These are phyloP conservation scores for Bipolaris gigantea DNA, from an alignment of 2,329 filamentous ascomycete species.

Conservation along the genomic window DNA sequence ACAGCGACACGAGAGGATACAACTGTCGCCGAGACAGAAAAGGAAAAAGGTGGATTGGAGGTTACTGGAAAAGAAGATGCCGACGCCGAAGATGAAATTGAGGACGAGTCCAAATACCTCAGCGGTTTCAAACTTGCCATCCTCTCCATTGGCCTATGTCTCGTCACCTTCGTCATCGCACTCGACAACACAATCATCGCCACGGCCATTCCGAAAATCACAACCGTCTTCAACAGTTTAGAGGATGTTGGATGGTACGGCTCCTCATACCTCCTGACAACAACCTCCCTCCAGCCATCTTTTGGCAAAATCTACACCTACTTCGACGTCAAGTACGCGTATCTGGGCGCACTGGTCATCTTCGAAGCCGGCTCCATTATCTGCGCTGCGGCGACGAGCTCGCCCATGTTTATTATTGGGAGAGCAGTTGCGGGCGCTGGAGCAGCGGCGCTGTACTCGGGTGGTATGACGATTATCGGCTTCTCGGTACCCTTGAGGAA, in stretches of 20 bases:
- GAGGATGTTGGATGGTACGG: slow-evolving; percentile 50
- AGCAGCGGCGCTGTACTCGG: slow-evolving; percentile 56
- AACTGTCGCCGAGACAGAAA: background rate
- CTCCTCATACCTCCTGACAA: slow-evolving; percentile 51
- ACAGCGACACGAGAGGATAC: background rate
- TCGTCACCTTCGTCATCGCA: slow-evolving; percentile 43
- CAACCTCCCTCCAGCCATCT: slow-evolving; percentile 48
- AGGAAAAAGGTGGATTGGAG: background rate
- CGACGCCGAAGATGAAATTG: slow-evolving; percentile 11
- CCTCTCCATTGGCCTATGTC: slow-evolving; percentile 39
- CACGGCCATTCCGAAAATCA: slow-evolving; percentile 48
- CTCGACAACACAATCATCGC: slow-evolving; percentile 47
- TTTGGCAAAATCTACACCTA: slow-evolving; percentile 63
- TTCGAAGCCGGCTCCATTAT: slow-evolving; percentile 57
- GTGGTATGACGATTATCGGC: slow-evolving; percentile 54
- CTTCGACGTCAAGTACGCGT: slow-evolving; percentile 57
- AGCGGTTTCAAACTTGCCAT: slow-evolving; percentile 39
- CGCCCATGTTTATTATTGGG: slow-evolving; percentile 58
- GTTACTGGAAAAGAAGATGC: background rate
- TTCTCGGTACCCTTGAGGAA: slow-evolving; percentile 49
- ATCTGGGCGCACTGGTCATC: slow-evolving; percentile 52
- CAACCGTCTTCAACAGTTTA: slow-evolving; percentile 46
- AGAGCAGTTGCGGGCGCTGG: slow-evolving; percentile 59
- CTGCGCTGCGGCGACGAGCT: slow-evolving; percentile 55
- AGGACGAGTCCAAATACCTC: slow-evolving; percentile 45